Base-by-base conservation (phyloP, 2,329 filamentous ascomycete genomes). In the Boeremia lycopersici region DNA sequence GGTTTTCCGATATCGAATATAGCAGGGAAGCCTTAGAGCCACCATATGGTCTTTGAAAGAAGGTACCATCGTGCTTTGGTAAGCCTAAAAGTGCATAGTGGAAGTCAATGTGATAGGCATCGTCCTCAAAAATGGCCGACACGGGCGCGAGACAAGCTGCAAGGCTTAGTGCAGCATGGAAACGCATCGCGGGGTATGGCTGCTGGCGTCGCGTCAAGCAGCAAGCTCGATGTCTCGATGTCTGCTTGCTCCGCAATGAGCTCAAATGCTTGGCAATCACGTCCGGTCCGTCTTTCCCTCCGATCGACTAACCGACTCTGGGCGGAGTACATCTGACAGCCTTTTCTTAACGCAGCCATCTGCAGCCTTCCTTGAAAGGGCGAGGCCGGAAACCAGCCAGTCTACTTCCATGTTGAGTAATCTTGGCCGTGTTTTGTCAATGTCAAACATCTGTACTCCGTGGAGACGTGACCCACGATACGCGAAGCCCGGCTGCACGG, bases 91-190 rank as follows among this genome's bases (percentile, higher is more conserved):
- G 87, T 62, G 90, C 86, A 79, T 96, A 87, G 78, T 98, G 93
- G 79, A 92, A 98, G 78, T 99, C 95, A 74, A 96, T 85, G 67
- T 91, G 84, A 79, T 88, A 93, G 64, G 96, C 92, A 76, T 99
- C 93, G 72, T 99, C 95, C 64, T 85, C 82, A 79, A 92, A 96
- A 56, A 98, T 86, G 62, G 92, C 90, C 69, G 77, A 73, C 46
- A 84, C 79, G 71, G 81, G 69, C 65, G 80, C 78, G 67, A 86
- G 74, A 53, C 72, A 72, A 58, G 73, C 72, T 67, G 69, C 68
- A 57, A 74, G 62, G 62, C 64, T 59, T 42, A 74, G 57, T 31
- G 67, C 66, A 66, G 65, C 72, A 72, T 71, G 55, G 48, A 74
- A 49, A 65, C 71, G 73, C 73, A 75, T 76, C 51, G 68, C 75